These are phyloP conservation scores for Trichoderma arundinaceum DNA, from an alignment of 2,329 filamentous ascomycete species.

Conservation along the genomic window DNA sequence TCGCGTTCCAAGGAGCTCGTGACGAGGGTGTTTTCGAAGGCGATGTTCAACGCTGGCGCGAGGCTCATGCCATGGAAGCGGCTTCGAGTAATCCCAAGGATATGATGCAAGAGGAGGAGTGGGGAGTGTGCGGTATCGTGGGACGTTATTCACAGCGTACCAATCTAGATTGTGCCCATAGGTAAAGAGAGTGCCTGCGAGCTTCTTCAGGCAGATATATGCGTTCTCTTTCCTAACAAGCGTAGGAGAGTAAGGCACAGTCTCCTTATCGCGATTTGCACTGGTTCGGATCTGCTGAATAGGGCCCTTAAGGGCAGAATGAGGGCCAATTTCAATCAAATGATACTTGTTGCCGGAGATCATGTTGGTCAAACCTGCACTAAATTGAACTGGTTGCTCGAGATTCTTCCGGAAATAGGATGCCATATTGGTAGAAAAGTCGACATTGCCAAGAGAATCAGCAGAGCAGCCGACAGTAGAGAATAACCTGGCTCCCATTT, in stretches of 20 bases:
- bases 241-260: conserved; percentile 38
- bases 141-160: conserved; percentile 26
- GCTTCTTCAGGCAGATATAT: conserved; percentile 39
- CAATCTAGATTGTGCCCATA: conserved; percentile 52
- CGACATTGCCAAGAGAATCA: conserved; percentile 11
- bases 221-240: conserved; percentile 51
- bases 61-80: conserved; percentile 39
- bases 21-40: conserved; percentile 46
- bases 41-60: conserved; percentile 44
- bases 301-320: conserved; percentile 54
- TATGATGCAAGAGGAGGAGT: conserved; percentile 41
- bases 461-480: conserved; percentile 28
- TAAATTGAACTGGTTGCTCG: conserved; percentile 45
- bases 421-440: conserved; percentile 26
- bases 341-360: conserved; percentile 32
- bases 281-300: conserved; percentile 54
- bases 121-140: neutral
- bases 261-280: conserved; percentile 45
- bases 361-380: conserved; percentile 16
- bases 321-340: conserved; percentile 54
- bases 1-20: conserved; percentile 51
- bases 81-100: conserved; percentile 42
- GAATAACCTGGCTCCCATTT: conserved; percentile 17
- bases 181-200: conserved; percentile 48
- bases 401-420: conserved; percentile 49